A percentile compares a stretch with the other conserved stretches of the same genome.
These are phyloP conservation scores for Asterochloris sp. DNA, from an alignment of 139 green algal species.

Conservation along the genomic window DNA sequence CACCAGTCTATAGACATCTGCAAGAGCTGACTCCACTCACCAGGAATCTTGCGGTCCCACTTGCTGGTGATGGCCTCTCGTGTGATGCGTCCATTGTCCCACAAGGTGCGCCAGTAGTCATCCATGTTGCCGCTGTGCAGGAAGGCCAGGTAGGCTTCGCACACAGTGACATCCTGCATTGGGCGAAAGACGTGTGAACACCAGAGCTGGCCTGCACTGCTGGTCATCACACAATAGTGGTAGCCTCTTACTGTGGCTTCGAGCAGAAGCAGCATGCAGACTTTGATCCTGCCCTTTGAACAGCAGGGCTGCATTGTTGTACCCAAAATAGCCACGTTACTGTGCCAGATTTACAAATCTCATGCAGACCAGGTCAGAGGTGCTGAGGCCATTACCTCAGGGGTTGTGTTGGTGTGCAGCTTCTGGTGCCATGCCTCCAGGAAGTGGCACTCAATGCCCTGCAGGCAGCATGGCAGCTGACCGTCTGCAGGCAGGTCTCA, in stretches of 20 bases:
- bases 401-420: slow-evolving; percentile 98
- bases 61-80: slow-evolving; percentile 54
- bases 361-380: no score
- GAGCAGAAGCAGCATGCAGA: slow-evolving; percentile 88
- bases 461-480: neutral
- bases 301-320: no score
- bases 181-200: no score
- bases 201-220: no score
- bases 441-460: slow-evolving; percentile 86
- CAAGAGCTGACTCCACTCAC: neutral
- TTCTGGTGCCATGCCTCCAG: slow-evolving; percentile 97
- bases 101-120: slow-evolving; percentile 72
- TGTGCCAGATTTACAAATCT: slow-evolving; percentile 85
- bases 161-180: slow-evolving; percentile 68
- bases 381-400: slow-evolving; percentile 55
- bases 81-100: slow-evolving; percentile 67
- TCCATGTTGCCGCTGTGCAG: slow-evolving; percentile 50
- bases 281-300: slow-evolving; percentile 37
- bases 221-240: no score
- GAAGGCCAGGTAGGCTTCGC: slow-evolving; percentile 80
- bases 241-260: no score
- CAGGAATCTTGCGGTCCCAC: slow-evolving; percentile 34
- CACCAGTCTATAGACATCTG: no score
- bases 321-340: no score
- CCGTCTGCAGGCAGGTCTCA: no score